Percentiles rank a stretch among this genome's conserved stretches.
Conservation (phyloP, 2,329 filamentous ascomycete species). For the Botrytis sinoallii region DNA sequence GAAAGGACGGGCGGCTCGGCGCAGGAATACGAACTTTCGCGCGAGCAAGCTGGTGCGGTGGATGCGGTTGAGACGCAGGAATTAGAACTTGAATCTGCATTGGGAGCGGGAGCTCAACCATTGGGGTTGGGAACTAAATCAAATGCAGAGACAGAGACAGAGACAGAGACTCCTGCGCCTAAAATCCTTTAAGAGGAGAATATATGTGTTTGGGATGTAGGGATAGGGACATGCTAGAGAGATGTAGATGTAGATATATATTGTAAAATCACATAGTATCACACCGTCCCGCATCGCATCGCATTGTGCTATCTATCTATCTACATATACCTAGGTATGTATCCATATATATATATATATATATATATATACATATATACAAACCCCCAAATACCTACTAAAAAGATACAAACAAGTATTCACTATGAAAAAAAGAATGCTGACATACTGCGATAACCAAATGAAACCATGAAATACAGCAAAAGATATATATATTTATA, state of each 20-base stretch:
- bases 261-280: slow-evolving; percentile 9
- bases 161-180: not conserved
- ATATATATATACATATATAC: too few species aligned
- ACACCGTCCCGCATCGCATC: not conserved
- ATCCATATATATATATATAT: too few species aligned
- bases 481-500: not conserved
- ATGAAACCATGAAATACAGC: too few species aligned
- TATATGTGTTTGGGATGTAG: not conserved
- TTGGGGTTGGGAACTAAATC: not conserved
- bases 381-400: too few species aligned
- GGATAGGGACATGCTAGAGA: not conserved
- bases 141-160: not conserved
- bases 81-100: not conserved
- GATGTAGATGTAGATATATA: not conserved
- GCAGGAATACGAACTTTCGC: not conserved
- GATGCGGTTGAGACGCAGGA: not conserved
- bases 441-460: too few species aligned
- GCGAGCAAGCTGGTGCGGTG: too few species aligned
- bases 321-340: too few species aligned
- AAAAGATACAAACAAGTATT: too few species aligned
- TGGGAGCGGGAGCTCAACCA: not conserved
- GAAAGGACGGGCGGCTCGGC: not conserved
- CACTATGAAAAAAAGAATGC: too few species aligned
- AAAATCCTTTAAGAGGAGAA: not conserved
- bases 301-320: not conserved